Base-by-base conservation (phyloP, 164 flowering plant genomes). In the Annona squamosa region DNA sequence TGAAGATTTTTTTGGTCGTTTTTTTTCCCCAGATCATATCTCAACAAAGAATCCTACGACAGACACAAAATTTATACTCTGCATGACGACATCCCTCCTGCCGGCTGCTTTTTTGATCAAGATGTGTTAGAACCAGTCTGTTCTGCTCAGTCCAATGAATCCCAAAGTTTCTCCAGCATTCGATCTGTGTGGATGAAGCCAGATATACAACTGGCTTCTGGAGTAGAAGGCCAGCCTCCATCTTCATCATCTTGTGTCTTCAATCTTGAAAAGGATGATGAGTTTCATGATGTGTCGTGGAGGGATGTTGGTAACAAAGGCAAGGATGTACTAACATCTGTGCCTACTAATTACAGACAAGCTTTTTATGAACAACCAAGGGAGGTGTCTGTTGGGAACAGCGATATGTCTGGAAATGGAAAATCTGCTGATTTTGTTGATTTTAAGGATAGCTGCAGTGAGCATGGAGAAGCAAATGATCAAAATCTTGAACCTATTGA, bases 311-410 rank as follows among this genome's bases (percentile, higher is more conserved):
- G 52, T n/a, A 70, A 68, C 63, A 70, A 56, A 73, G 71, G 68
- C 70, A 75, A 80, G 67, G 79, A 74, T 45, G 69, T 63, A 59
- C 69, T 74, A 67, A 74, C 78, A 72, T 46, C 43, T 47, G 78
- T 67, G 47, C 17, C 77, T 68, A 52, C 64, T 61, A 71, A 65
- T 6, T 7, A 10, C 70, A 69, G 63, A 45, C 67, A 75, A 41
- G 57, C 69, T 70, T 42, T 44, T 1, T 37, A 73, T 57, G 75
- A 78, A 48, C 46, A 18, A 2, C 78, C 69, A 65, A 81, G 78
- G 77, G 84, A 82, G 37, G 73, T 37, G 70, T 79, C 75, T 16
- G 67, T 52, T 42, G 80, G 72, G 46, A 72, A 74, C 18, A 64
- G 56, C 45, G 72, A 72, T 61, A 18, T 71, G 46, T 59, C 76